phyloP scores from a whole-genome alignment of 805 yeast genomes.

The Lipomyces spencermartinsiae region DNA sequence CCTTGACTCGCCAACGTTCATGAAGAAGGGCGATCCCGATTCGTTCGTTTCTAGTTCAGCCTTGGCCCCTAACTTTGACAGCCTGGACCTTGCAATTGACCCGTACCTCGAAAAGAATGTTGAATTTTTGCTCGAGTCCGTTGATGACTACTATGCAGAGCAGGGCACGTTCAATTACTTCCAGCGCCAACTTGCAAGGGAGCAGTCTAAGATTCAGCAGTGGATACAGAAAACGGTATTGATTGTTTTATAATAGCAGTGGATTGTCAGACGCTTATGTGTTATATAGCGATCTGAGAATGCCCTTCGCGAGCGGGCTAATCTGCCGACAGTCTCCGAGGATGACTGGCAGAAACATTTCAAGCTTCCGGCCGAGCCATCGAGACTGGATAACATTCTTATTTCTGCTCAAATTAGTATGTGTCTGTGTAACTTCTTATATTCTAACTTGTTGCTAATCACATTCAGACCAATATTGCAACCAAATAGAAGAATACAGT shows the following conservation, averaged over 20 bases:
- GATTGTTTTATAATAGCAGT: not conserved
- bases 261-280: not conserved
- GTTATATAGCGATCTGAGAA: constrained; percentile 59
- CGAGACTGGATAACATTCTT: constrained; percentile 73
- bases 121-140: constrained; percentile 69
- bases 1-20: constrained; percentile 34
- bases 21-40: constrained; percentile 27
- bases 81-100: constrained; percentile 52
- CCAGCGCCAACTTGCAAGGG: constrained; percentile 77
- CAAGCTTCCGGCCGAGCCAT: constrained; percentile 75
- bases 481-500: constrained; percentile 72
- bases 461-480: constrained; percentile 61
- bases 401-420: constrained; percentile 62
- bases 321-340: constrained; percentile 55
- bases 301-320: constrained; percentile 61
- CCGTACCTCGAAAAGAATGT: constrained; percentile 54
- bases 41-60: constrained; percentile 27
- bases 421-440: not conserved
- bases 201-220: constrained; percentile 68
- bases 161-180: constrained; percentile 80
- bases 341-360: constrained; percentile 72
- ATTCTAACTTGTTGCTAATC: not conserved
- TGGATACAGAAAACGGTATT: constrained; percentile 68
- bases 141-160: constrained; percentile 78
- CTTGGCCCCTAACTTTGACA: constrained; percentile 45